Evolutionary conservation across 129 eudicot genomes (phyloP).

Genomic region (Tagetes patula): DNA sequence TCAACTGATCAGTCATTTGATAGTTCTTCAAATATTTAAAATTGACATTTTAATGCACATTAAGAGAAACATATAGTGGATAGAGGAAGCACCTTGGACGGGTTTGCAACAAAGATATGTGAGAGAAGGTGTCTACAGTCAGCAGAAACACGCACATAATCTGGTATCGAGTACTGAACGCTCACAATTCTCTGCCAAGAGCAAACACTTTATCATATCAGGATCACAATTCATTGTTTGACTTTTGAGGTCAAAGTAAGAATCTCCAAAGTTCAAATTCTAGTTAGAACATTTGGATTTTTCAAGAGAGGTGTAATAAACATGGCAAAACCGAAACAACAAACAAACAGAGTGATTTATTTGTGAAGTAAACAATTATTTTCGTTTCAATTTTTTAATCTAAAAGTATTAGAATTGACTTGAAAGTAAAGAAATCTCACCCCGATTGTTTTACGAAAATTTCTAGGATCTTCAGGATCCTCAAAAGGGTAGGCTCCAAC

Average conservation of each 20-base stretch:
- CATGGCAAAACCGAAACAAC: neutral
- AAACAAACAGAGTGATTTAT: neutral
- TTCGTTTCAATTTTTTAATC: neutral
- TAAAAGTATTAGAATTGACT: slow-evolving; percentile 13
- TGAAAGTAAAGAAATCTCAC: slow-evolving; percentile 36
- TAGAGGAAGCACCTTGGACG: slow-evolving; percentile 56
- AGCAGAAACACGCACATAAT: slow-evolving; percentile 69
- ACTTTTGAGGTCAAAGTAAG: slow-evolving; percentile 12
- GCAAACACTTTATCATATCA: slow-evolving; percentile 2
- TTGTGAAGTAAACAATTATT: neutral
- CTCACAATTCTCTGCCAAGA: slow-evolving; percentile 61
- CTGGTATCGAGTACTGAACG: slow-evolving; percentile 67
- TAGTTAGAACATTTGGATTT: neutral
- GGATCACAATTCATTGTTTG: neutral
- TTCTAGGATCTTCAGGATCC: slow-evolving; percentile 71
- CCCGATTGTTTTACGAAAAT: slow-evolving; percentile 67
- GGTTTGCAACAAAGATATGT: slow-evolving; percentile 66
- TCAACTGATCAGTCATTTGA: neutral
- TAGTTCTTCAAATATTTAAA: neutral
- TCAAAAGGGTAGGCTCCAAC: slow-evolving; percentile 58
- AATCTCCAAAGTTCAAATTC: neutral
- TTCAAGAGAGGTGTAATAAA: neutral
- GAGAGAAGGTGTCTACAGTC: slow-evolving; percentile 70
- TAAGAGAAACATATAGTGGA: neutral
- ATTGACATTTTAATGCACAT: neutral